phyloP scores from a whole-genome alignment of 2,329 filamentous ascomycete genomes.

The Plectosphaerella plurivora region DNA sequence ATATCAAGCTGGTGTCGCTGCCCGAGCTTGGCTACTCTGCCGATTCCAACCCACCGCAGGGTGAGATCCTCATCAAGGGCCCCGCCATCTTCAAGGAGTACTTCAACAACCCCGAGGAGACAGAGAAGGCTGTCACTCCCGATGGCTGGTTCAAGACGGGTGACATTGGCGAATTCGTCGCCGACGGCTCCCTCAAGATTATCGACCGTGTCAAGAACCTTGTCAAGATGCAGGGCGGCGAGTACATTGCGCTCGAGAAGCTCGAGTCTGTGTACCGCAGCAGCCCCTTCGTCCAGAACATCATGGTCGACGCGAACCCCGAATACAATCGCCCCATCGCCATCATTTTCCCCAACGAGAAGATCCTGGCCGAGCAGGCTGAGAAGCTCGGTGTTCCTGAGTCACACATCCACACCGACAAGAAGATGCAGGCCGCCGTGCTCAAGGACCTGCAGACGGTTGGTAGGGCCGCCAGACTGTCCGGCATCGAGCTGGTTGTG shows the following conservation, averaged over 20 bases:
- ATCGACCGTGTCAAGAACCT: slow-evolving; percentile 98
- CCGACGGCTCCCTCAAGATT: slow-evolving; percentile 73
- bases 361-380: slow-evolving; percentile 56
- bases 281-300: slow-evolving; percentile 72
- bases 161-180: slow-evolving; percentile 87
- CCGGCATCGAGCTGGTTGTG: slow-evolving; percentile 68
- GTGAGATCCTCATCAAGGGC: slow-evolving; percentile 88
- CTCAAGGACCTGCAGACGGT: slow-evolving; percentile 64
- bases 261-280: slow-evolving; percentile 88
- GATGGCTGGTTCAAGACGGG: slow-evolving; percentile 98
- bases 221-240: slow-evolving; percentile 90
- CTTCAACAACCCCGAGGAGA: slow-evolving; percentile 83
- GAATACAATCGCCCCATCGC: slow-evolving; percentile 76
- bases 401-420: slow-evolving; percentile 61
- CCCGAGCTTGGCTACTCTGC: slow-evolving; percentile 82
- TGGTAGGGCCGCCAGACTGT: slow-evolving; percentile 63
- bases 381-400: slow-evolving; percentile 59
- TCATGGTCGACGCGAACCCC: slow-evolving; percentile 79
- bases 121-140: slow-evolving; percentile 66
- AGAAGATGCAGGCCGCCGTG: slow-evolving; percentile 57
- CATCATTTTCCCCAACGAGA: slow-evolving; percentile 68
- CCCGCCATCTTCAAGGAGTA: slow-evolving; percentile 71
- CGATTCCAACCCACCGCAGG: slow-evolving; percentile 73
- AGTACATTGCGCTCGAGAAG: slow-evolving; percentile 96
- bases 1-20: slow-evolving; percentile 89